Percentiles rank a stretch among this genome's conserved stretches.
These are phyloP conservation scores for Wickerhamomyces bisporus DNA, from an alignment of 805 yeast genomes.

Conservation along the genomic window DNA sequence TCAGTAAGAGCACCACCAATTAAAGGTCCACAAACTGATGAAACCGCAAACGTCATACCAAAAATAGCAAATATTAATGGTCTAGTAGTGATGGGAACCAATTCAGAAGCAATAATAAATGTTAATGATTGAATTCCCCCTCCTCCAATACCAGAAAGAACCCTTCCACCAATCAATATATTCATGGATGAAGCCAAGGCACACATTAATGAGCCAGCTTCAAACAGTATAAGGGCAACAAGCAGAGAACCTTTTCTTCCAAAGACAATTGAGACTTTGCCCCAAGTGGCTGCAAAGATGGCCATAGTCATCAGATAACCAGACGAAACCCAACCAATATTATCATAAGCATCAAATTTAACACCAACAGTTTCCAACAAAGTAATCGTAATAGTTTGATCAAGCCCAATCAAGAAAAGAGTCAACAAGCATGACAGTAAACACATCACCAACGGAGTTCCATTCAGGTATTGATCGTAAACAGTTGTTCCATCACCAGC, in stretches of 20 bases:
- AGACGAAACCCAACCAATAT: conserved; percentile 55
- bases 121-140: conserved; percentile 59
- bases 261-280: conserved; percentile 47
- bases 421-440: conserved; percentile 21
- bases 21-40: conserved; percentile 56
- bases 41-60: conserved; percentile 36
- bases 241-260: conserved; percentile 30
- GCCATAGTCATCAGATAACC: conserved; percentile 53
- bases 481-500: conserved; percentile 23
- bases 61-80: conserved; percentile 16
- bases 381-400: conserved; percentile 55
- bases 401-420: conserved; percentile 41
- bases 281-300: conserved; percentile 50
- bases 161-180: conserved; percentile 66
- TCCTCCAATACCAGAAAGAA: conserved; percentile 66
- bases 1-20: conserved; percentile 63
- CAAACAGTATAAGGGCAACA: conserved; percentile 35
- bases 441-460: conserved; percentile 7
- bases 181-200: conserved; percentile 53
- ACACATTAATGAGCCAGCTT: conserved; percentile 55
- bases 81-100: conserved; percentile 29
- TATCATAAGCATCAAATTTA: conserved; percentile 43
- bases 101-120: conserved; percentile 51
- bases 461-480: conserved; percentile 15
- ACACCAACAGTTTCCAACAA: conserved; percentile 44